Evolutionary conservation across 202 grass and related monocot species (phyloP), one percentile per base, ranked within the genome.

Genomic region (Elaeis oleifera): DNA sequence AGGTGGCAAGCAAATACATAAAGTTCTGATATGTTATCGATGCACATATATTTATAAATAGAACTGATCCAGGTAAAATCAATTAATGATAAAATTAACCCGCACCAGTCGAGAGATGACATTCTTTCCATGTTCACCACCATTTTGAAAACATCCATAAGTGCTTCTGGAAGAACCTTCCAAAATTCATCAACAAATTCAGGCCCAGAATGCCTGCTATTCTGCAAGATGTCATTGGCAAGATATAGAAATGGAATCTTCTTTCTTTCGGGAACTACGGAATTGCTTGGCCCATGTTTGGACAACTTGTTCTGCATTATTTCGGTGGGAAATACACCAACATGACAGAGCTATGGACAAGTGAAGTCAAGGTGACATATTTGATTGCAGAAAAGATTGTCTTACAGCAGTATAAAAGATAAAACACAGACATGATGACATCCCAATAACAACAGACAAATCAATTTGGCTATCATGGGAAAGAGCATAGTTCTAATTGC

Each of bases 321-420:
- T 94, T 61, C 94, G 89, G 60, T 99, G 88, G 79, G 80, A 94
- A 74, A 99, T 99, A 76, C 94, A 99, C 94, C 94, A 99, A 79
- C 87, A 85, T n/a, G 88, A 99, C 22, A 99, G 55, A 2, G 94
- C 94, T 99, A 80, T 80, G 58, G 28, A 73, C 74, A 15, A 69
- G 56, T 53, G 36, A 60, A 56, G 49, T 55, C 61, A 62, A 56
- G 78, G 88, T 70, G 90, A 83, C 84, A 76, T 36, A 74, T 81
- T 54, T 13, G 36, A 44, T 44, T 3, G 2, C 11, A 14, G 36
- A 13, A 44, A 11, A 39, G 32, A 39, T 36, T 1, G 6, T 6
- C 32, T 39, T 9, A 9, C 32, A 39, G 32, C 32, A 39, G 6
- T 39, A 39, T 9, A 1, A 39, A 6, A 9, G 9, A 39, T 39